Conservation (phyloP, 2,329 filamentous ascomycete species). For the Clonostachys rosea region DNA sequence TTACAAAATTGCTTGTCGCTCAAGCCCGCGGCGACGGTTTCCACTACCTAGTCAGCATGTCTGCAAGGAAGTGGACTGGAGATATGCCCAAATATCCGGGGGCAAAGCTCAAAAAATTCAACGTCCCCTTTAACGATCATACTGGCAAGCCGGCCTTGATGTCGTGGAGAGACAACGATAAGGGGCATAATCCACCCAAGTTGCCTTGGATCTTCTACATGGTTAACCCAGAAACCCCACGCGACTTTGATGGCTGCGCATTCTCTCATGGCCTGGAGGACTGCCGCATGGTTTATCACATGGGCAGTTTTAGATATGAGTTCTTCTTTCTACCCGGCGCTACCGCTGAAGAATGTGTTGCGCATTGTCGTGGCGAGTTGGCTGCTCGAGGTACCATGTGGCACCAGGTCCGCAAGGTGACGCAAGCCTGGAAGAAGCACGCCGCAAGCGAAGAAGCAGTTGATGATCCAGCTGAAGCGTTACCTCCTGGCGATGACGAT, state of each 20-base stretch:
- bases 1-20: too few relatives aligned
- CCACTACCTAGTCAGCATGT: too few relatives aligned
- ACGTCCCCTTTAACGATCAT: too few relatives aligned
- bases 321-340: slow-evolving; percentile 1
- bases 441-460: too few relatives aligned
- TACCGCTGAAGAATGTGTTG: not conserved
- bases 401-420: not conserved
- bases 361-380: slow-evolving; percentile 1
- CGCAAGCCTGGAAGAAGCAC: not conserved
- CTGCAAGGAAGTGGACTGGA: too few relatives aligned
- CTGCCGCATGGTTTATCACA: too few relatives aligned
- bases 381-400: not conserved
- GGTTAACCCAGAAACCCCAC: not conserved
- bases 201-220: slow-evolving; percentile 1
- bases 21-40: too few relatives aligned
- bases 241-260: not conserved
- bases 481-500: too few relatives aligned
- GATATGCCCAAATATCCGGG: too few relatives aligned
- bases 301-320: not conserved
- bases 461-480: too few relatives aligned
- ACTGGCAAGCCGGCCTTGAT: not conserved
- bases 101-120: too few relatives aligned
- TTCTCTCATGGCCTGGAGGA: not conserved
- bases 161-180: not conserved
- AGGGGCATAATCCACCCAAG: not conserved